Evolutionary conservation across 2,329 filamentous ascomycete genomes (phyloP).

Genomic region (Microcera coccophila): DNA sequence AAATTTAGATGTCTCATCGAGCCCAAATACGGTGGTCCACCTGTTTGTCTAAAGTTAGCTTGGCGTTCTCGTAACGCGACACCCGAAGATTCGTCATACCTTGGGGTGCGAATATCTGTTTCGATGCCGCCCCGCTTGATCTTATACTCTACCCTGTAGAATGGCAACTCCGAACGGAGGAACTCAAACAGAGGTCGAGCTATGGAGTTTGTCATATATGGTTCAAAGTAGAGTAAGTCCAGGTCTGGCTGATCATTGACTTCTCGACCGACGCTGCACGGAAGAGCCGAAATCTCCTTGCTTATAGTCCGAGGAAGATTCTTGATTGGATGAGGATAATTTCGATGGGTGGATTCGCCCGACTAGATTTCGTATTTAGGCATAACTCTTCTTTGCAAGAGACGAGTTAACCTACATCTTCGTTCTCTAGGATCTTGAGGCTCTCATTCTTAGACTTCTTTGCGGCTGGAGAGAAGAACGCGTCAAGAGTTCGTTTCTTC

Average conservation of each 20-base stretch:
- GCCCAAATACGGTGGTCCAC: conserved; percentile 54
- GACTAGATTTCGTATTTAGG: conserved; percentile 15
- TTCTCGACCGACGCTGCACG: conserved; percentile 48
- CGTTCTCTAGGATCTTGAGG: background rate
- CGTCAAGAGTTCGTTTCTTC: conserved; percentile 57
- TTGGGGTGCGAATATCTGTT: conserved; percentile 56
- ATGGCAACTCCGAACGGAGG: conserved; percentile 66
- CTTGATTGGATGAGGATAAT: conserved; percentile 51
- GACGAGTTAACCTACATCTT: conserved; percentile 1
- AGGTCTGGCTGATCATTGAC: conserved; percentile 68
- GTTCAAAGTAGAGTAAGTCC: conserved; percentile 71
- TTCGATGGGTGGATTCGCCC: conserved; percentile 37
- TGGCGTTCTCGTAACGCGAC: too few species aligned
- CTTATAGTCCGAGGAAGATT: conserved; percentile 38
- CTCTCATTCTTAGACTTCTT: conserved; percentile 23
- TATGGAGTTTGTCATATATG: conserved; percentile 59
- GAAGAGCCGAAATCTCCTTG: conserved; percentile 41
- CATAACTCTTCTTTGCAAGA: rapidly evolving
- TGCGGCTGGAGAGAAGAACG: conserved; percentile 53
- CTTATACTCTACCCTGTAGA: conserved; percentile 70
- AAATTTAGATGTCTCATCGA: conserved; percentile 63
- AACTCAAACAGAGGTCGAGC: conserved; percentile 64
- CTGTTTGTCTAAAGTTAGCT: conserved; percentile 12
- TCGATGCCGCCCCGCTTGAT: conserved; percentile 63
- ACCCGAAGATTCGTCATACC: too few species aligned